These are phyloP conservation scores for Penicillium sp. DNA, from an alignment of 2,329 filamentous ascomycete genomes.

Conservation along the genomic window DNA sequence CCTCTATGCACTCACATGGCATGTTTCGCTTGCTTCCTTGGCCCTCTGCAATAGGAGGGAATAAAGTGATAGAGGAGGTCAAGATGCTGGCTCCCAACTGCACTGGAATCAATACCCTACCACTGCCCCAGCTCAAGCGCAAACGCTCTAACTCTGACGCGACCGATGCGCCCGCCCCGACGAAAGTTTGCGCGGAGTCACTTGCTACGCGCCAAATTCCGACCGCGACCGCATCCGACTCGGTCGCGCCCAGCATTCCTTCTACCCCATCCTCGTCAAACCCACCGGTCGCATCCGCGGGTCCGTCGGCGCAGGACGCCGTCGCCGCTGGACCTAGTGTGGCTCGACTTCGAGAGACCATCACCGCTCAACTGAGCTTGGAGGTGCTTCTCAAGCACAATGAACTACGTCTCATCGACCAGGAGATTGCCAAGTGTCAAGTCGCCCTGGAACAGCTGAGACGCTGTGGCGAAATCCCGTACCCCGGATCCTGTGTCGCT, in stretches of 20 bases:
- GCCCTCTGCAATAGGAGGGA: constrained; percentile 46
- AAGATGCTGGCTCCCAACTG: constrained; percentile 44
- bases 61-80: constrained; percentile 48
- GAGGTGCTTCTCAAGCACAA: constrained; percentile 94
- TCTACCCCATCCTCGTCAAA: constrained; percentile 13
- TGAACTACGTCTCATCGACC: constrained; percentile 89
- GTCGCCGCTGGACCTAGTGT: constrained; percentile 26
- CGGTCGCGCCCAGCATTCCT: background rate
- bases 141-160: constrained; percentile 55
- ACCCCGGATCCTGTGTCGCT: constrained; percentile 65
- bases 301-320: constrained; percentile 20
- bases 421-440: constrained; percentile 95
- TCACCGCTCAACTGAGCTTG: constrained; percentile 84
- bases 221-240: constrained; percentile 3
- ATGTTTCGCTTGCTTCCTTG: constrained; percentile 52
- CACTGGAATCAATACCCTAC: constrained; percentile 28
- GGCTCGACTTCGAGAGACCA: constrained; percentile 64
- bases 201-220: constrained; percentile 9
- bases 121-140: constrained; percentile 56
- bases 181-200: constrained; percentile 35
- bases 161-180: constrained; percentile 33
- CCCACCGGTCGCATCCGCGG: constrained; percentile 15
- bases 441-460: constrained; percentile 89
- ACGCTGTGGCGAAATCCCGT: constrained; percentile 88
- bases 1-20: constrained; percentile 42